Conservation (phyloP, 2,329 filamentous ascomycete genomes). For the Rutstroemia sydowiana region DNA sequence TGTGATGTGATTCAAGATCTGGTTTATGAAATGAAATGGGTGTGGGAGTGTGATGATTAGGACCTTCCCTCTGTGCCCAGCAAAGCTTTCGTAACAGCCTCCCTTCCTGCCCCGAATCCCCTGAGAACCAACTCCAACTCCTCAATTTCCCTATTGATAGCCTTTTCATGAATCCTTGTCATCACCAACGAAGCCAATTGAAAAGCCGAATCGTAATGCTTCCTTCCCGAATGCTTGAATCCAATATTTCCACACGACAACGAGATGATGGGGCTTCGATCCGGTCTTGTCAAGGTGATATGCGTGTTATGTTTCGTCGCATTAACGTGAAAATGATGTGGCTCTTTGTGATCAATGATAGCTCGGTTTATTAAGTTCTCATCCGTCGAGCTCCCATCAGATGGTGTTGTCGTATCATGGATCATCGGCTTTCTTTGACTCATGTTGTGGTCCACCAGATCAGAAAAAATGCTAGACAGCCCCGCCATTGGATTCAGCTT, state of each 20-base stretch:
- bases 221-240: slow-evolving; percentile 75
- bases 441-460: background rate
- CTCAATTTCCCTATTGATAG: slow-evolving; percentile 67
- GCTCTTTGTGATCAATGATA: slow-evolving; percentile 41
- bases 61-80: slow-evolving; percentile 86
- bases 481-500: background rate
- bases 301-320: slow-evolving; percentile 92
- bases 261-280: slow-evolving; percentile 70
- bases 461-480: background rate
- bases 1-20: too few relatives aligned
- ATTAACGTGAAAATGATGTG: slow-evolving; percentile 83
- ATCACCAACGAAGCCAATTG: slow-evolving; percentile 81
- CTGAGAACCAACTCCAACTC: slow-evolving; percentile 73
- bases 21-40: too few relatives aligned
- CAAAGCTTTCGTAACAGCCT: slow-evolving; percentile 83
- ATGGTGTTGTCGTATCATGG: too few relatives aligned
- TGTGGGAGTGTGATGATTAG: too few relatives aligned
- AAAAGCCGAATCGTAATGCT: slow-evolving; percentile 85
- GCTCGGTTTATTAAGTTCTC: slow-evolving; percentile 18
- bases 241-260: slow-evolving; percentile 81
- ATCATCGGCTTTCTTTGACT: background rate
- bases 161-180: slow-evolving; percentile 74
- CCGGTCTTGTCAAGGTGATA: slow-evolving; percentile 79
- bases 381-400: too few relatives aligned
- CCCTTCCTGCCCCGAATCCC: slow-evolving; percentile 80